Percentiles rank a stretch among this genome's conserved stretches.
Evolutionary conservation across 2,329 filamentous ascomycete genomes (phyloP).

Genomic region (Cercospora sp.): DNA sequence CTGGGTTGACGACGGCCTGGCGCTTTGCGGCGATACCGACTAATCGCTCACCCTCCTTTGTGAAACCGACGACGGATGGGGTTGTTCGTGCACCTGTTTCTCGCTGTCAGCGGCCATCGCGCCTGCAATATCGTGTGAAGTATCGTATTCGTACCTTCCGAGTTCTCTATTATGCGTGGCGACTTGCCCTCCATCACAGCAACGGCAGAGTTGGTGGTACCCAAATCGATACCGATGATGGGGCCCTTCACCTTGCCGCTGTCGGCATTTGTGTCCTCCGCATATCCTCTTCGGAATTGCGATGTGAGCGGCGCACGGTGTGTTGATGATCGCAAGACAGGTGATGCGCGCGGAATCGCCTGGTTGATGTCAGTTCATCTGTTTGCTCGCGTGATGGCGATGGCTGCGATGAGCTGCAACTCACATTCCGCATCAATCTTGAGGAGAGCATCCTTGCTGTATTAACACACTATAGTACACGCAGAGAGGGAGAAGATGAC

Average conservation of each 20-base stretch:
- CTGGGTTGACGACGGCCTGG: constrained; percentile 96
- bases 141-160: constrained; percentile 67
- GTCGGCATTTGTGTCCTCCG: constrained; percentile 51
- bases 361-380: constrained; percentile 27
- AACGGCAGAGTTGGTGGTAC: constrained; percentile 96
- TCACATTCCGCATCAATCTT: constrained; percentile 39
- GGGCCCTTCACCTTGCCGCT: constrained; percentile 85
- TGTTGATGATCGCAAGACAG: constrained; percentile 40
- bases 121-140: constrained; percentile 8
- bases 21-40: constrained; percentile 98
- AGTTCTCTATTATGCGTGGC: constrained; percentile 96
- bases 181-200: constrained; percentile 96
- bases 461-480: constrained; percentile 30
- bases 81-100: constrained; percentile 77
- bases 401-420: constrained; percentile 23
- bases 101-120: constrained; percentile 22
- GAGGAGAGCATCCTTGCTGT: constrained; percentile 38
- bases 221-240: constrained; percentile 97
- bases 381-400: constrained; percentile 34
- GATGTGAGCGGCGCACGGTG: constrained; percentile 67
- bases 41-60: constrained; percentile 90
- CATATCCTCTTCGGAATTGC: constrained; percentile 72
- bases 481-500: constrained; percentile 17
- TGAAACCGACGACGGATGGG: constrained; percentile 92
- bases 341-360: constrained; percentile 39